These are phyloP conservation scores for Ustulina deusta DNA, from an alignment of 2,329 filamentous ascomycete species.

Conservation along the genomic window DNA sequence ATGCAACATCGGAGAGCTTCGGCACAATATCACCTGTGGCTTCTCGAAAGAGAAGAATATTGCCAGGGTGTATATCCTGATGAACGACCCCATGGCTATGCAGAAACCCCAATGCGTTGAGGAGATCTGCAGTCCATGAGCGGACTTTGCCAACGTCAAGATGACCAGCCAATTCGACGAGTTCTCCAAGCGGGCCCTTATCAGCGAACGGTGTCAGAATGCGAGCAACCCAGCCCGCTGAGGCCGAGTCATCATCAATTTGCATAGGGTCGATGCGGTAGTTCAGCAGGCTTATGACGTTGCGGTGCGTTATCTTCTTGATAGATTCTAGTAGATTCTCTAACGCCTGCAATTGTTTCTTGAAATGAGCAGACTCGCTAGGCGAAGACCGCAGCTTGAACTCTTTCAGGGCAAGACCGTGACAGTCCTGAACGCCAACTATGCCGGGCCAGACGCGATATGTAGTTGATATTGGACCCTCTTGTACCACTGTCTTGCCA, in stretches of 20 bases:
- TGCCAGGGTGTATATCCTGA: constrained; percentile 82
- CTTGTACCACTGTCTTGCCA: constrained; percentile 74
- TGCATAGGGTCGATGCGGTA: constrained; percentile 77
- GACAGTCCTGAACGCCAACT: constrained; percentile 64
- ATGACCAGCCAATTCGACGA: constrained; percentile 81
- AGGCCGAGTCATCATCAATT: constrained; percentile 55
- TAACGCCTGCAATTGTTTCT: constrained; percentile 79
- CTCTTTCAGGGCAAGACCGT: constrained; percentile 80
- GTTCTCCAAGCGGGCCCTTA: constrained; percentile 83
- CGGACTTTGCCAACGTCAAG: constrained; percentile 81
- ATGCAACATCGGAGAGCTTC: constrained; percentile 80
- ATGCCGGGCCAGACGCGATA: constrained; percentile 79
- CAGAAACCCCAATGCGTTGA: constrained; percentile 88
- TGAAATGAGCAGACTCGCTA: constrained; percentile 73
- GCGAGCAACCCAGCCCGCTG: constrained; percentile 75
- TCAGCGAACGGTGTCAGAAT: constrained; percentile 82
- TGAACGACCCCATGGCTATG: constrained; percentile 88
- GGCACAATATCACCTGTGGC: constrained; percentile 75
- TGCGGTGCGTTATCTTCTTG: constrained; percentile 79
- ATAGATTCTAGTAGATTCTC: constrained; percentile 81
- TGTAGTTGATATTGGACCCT: constrained; percentile 74
- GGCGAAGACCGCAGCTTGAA: constrained; percentile 68
- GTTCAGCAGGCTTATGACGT: constrained; percentile 82
- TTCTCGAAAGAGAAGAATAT: constrained; percentile 81
- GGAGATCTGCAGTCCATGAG: constrained; percentile 89